phyloP scores from a whole-genome alignment of 805 yeast species.

The Starmerella potacharoeniae region DNA sequence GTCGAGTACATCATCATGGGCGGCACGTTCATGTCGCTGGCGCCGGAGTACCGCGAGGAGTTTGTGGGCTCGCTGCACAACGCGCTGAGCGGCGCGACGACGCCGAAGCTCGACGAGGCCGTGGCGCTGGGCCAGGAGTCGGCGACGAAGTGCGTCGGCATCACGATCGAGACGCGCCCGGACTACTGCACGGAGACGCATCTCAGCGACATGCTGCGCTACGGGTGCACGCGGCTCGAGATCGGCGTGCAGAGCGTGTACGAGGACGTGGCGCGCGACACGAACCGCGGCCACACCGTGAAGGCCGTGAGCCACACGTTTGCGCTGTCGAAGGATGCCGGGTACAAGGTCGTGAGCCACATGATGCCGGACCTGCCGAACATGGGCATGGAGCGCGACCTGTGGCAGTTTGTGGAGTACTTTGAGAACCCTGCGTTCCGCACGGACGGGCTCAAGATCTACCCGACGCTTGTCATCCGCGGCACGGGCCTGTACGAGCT shows the following conservation, averaged over 20 bases:
- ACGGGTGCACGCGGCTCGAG: conserved; percentile 94
- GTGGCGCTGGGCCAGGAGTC: conserved; percentile 85
- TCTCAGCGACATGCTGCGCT: conserved; percentile 84
- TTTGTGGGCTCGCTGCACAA: conserved; percentile 86
- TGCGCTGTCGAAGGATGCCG: conserved; percentile 93
- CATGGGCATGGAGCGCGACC: conserved; percentile 96
- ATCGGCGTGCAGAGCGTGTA: conserved; percentile 95
- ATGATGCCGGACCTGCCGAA: conserved; percentile 99
- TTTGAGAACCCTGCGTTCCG: conserved; percentile 94
- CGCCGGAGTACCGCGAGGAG: conserved; percentile 76
- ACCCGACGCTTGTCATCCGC: conserved; percentile 91
- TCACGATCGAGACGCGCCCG: conserved; percentile 95
- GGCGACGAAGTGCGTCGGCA: conserved; percentile 93
- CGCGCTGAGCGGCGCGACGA: conserved; percentile 87
- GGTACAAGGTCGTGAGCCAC: conserved; percentile 93
- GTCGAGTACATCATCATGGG: conserved; percentile 98
- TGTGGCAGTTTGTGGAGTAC: conserved; percentile 91
- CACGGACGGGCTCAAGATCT: conserved; percentile 90
- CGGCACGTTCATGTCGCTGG: conserved; percentile 94
- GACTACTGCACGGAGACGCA: conserved; percentile 97
- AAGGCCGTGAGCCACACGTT: conserved; percentile 92
- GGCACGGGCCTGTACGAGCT: conserved; percentile 95
- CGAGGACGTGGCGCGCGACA: conserved; percentile 97
- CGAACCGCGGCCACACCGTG: conserved; percentile 96
- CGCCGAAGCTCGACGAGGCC: conserved; percentile 80